Evolutionary conservation across 805 yeast genomes (phyloP), one percentile per base, ranked within the genome.

Genomic region (Sungouiozyma ichnusensis): DNA sequence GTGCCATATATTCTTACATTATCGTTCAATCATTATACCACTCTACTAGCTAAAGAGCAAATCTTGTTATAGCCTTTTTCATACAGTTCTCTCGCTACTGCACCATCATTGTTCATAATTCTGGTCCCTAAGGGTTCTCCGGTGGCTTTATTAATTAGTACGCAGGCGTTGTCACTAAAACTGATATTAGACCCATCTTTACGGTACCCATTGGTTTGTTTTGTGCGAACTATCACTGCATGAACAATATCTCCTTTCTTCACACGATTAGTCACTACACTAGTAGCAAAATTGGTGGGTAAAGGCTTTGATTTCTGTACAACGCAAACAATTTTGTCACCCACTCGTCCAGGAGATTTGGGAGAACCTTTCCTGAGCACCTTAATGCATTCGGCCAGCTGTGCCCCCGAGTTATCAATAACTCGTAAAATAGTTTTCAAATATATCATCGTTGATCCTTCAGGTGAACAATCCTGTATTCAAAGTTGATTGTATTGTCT

Each of bases 91-190:
- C 84, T 83, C 18, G 96, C 95, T 18, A 90, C 96, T 38, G 84
- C 92, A 34, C 65, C 65, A 40, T 61, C 65, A 39, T 62, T 62
- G 20, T 53, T 46, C 55, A 56, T 56, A 15, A 92, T 85, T 74
- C 97, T 83, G 19, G 96, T 83, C 15, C 97, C 98, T 40, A 92
- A 72, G 8, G 97, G 96, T 58, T 92, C 98, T 20, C 85, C 82
- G 43, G 69, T 73, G 56, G 80, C 83, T 65, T 90, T 90, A 68
- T 92, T 88, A 48, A 90, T 76, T 56, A 92, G 72, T 29, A 92
- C 97, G 67, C 97, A 88, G 1, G 98, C 98, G 62, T 90, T 92
- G 65, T 92, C 98, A 60, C 88, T 96, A 60, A 92, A 92, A 52
- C 83, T 71, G 20, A 92, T 73, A 17, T 77, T 77, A 2, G 94